Conservation (phyloP, 2,329 filamentous ascomycete species). For the Sporothrix globosa region DNA sequence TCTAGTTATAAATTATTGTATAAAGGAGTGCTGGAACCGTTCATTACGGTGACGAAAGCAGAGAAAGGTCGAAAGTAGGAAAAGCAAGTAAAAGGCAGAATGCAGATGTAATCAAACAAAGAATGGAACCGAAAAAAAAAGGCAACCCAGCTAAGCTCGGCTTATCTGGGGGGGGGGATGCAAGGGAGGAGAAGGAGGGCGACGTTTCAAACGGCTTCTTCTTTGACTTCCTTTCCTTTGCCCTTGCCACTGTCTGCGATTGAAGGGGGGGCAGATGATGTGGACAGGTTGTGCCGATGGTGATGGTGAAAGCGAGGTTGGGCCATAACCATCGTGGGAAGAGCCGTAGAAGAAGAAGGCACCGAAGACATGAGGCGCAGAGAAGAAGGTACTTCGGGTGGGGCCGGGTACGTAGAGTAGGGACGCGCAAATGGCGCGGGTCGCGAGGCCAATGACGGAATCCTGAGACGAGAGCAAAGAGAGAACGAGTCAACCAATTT, state of each 20-base stretch:
- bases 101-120: conserved; percentile 1
- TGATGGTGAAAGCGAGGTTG: conserved; percentile 42
- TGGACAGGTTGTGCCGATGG: conserved; percentile 47
- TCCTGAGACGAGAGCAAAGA: conserved; percentile 48
- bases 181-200: neutral
- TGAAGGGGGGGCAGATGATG: conserved; percentile 44
- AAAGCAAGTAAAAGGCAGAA: conserved; percentile 32
- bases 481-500: conserved; percentile 43
- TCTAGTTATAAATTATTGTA: conserved; percentile 27
- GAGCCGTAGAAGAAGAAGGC: conserved; percentile 43
- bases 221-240: conserved; percentile 42
- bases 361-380: conserved; percentile 44
- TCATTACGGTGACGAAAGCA: conserved; percentile 37
- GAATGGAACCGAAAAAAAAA: neutral
- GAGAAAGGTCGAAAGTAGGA: conserved; percentile 33
- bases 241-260: conserved; percentile 41
- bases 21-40: conserved; percentile 34
- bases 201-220: conserved; percentile 34
- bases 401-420: conserved; percentile 46
- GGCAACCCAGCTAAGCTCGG: conserved; percentile 23
- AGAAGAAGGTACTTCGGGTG: conserved; percentile 46
- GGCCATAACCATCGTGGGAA: conserved; percentile 49
- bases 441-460: conserved; percentile 31
- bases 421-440: conserved; percentile 28
- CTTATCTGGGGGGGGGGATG: neutral